phyloP scores from a whole-genome alignment of 2,329 filamentous ascomycete genomes.

The Hypoxylon sp. region DNA sequence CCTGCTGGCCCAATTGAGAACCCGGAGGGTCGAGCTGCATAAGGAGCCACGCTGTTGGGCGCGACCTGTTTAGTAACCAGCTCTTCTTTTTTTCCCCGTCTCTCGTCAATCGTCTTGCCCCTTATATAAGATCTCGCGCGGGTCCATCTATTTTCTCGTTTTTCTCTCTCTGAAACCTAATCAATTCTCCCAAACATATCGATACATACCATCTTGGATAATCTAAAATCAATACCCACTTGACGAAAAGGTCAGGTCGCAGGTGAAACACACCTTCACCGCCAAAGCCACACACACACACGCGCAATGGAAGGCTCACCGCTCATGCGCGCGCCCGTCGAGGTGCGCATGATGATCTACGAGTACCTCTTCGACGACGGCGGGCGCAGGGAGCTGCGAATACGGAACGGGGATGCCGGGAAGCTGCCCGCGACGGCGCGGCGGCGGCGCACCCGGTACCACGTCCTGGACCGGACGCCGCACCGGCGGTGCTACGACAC shows the following conservation, averaged over 20 bases:
- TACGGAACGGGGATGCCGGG: constrained; percentile 47
- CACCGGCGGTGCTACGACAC: constrained; percentile 56
- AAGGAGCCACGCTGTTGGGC: background rate
- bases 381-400: constrained; percentile 49
- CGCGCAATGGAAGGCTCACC: constrained; percentile 30
- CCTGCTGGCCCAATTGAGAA: constrained; percentile 8
- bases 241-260: background rate
- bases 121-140: background rate
- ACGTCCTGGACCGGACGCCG: constrained; percentile 51
- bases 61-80: background rate
- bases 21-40: constrained; percentile 1
- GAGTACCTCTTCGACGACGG: constrained; percentile 54
- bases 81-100: background rate
- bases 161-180: background rate
- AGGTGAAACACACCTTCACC: background rate
- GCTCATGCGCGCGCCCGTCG: constrained; percentile 50
- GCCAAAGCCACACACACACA: background rate
- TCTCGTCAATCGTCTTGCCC: background rate
- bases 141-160: background rate
- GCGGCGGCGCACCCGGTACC: constrained; percentile 49
- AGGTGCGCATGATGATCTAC: constrained; percentile 56
- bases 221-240: no score
- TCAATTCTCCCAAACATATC: background rate
- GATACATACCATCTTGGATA: no score
- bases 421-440: constrained; percentile 35